Evolutionary conservation across 345 rosid species (phyloP).

Genomic region (Lumnitzera racemosa): DNA sequence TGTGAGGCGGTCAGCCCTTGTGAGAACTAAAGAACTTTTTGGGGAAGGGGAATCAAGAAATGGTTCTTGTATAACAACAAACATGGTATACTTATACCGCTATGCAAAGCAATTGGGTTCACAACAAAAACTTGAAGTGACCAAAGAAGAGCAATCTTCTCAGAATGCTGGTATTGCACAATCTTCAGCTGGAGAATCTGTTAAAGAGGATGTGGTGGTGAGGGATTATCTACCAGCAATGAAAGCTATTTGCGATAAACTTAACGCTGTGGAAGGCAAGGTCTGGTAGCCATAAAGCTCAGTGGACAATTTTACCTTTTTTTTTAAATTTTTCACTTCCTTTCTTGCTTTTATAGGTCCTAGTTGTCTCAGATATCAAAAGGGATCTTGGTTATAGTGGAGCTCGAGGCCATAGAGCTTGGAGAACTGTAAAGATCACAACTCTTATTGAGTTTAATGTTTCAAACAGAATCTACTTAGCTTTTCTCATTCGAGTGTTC

Average conservation of each 20-base stretch:
- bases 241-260: constrained; percentile 74
- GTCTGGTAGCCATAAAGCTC: constrained; percentile 25
- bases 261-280: constrained; percentile 72
- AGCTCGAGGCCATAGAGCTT: constrained; percentile 59
- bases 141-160: constrained; percentile 35
- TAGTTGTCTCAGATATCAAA: constrained; percentile 84
- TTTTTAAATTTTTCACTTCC: constrained; percentile 19
- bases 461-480: not conserved
- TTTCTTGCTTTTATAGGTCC: constrained; percentile 49
- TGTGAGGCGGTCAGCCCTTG: constrained; percentile 63
- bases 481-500: constrained; percentile 12
- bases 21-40: constrained; percentile 60
- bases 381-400: constrained; percentile 70
- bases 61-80: constrained; percentile 46
- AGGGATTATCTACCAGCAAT: constrained; percentile 81
- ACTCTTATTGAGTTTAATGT: not conserved
- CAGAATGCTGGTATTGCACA: constrained; percentile 30
- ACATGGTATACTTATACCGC: constrained; percentile 60
- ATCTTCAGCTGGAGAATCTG: constrained; percentile 25
- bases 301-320: not conserved
- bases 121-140: constrained; percentile 68
- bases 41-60: constrained; percentile 58
- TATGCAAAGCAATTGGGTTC: constrained; percentile 71
- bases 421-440: constrained; percentile 61
- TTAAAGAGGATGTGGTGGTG: constrained; percentile 49